Conservation (phyloP, 306 rosid species). For the Cicer bijugum region DNA sequence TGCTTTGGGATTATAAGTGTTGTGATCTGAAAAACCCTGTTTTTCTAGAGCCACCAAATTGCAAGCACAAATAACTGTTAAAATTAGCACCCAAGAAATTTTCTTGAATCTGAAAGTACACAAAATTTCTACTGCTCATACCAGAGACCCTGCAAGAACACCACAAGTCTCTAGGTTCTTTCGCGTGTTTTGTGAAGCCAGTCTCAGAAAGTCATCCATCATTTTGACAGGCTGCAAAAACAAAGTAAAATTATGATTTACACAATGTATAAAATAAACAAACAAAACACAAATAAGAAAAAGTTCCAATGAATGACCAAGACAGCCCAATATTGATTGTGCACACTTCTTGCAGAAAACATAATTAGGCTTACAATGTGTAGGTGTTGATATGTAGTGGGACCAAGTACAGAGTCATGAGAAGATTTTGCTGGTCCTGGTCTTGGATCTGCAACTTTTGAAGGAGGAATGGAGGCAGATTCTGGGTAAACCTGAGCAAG, state of each 20-base stretch:
- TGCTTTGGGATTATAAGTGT: constrained; percentile 97
- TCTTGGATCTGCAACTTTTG: constrained; percentile 98
- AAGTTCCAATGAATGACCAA: constrained; percentile 28
- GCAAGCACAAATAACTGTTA: constrained; percentile 43
- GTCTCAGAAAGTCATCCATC: constrained; percentile 91
- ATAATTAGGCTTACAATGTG: constrained; percentile 69
- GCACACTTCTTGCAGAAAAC: constrained; percentile 30
- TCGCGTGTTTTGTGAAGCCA: constrained; percentile 81
- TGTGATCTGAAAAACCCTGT: constrained; percentile 91
- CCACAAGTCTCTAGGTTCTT: constrained; percentile 94
- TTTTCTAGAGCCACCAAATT: constrained; percentile 70
- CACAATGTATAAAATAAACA: constrained; percentile 14
- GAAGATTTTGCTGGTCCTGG: constrained; percentile 83
- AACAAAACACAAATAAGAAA: constrained; percentile 40
- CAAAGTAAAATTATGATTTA: constrained; percentile 35
- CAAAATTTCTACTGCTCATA: constrained; percentile 50
- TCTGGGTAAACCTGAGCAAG: constrained; percentile 80
- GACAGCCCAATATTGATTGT: constrained; percentile 36
- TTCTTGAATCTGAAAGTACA: constrained; percentile 38
- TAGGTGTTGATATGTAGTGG: constrained; percentile 73
- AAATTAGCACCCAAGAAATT: constrained; percentile 40
- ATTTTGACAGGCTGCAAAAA: constrained; percentile 80
- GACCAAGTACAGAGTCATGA: constrained; percentile 57
- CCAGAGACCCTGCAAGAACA: constrained; percentile 96
- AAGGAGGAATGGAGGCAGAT: constrained; percentile 69